phyloP scores from a whole-genome alignment of 2,329 filamentous ascomycete species.

The Stachybotrys chartarum region DNA sequence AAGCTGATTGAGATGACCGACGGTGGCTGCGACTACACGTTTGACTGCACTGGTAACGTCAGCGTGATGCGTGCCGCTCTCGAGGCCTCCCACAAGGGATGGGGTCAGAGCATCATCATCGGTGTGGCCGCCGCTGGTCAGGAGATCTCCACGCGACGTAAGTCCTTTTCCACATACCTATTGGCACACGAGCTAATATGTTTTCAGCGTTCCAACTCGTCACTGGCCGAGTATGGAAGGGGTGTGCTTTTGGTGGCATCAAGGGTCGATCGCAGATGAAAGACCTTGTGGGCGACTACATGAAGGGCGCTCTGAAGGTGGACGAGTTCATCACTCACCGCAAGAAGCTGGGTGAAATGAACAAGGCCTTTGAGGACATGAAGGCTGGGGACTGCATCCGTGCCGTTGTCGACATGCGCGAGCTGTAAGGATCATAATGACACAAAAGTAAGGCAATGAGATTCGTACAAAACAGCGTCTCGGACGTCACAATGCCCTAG shows the following conservation, averaged over 20 bases:
- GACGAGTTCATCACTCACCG: slow-evolving; percentile 99
- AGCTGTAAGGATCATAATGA: slow-evolving; percentile 13
- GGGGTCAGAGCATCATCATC: slow-evolving; percentile 97
- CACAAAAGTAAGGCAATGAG: too few species aligned
- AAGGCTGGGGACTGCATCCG: slow-evolving; percentile 95
- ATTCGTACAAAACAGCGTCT: too few species aligned
- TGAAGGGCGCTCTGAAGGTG: slow-evolving; percentile 86
- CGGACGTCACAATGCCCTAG: too few species aligned
- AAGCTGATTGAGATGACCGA: slow-evolving; percentile 96
- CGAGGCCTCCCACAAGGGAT: slow-evolving; percentile 98
- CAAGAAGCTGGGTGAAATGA: slow-evolving; percentile 75
- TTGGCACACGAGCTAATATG: slow-evolving; percentile 11
- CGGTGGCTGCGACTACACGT: slow-evolving; percentile 96
- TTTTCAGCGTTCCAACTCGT: slow-evolving; percentile 89
- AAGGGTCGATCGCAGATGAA: slow-evolving; percentile 93
- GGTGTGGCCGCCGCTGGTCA: slow-evolving; percentile 94
- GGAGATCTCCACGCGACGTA: slow-evolving; percentile 89
- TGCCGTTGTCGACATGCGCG: slow-evolving; percentile 70
- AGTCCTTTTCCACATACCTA: slow-evolving; percentile 31
- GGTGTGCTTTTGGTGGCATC: slow-evolving; percentile 95
- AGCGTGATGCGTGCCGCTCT: slow-evolving; percentile 91
- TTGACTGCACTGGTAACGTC: slow-evolving; percentile 98
- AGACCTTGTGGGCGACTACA: slow-evolving; percentile 81
- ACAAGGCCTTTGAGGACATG: slow-evolving; percentile 87
- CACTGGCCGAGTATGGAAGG: slow-evolving; percentile 95